phyloP scores from a whole-genome alignment of 2,329 filamentous ascomycete genomes.

The Aspergillus ochraceus region DNA sequence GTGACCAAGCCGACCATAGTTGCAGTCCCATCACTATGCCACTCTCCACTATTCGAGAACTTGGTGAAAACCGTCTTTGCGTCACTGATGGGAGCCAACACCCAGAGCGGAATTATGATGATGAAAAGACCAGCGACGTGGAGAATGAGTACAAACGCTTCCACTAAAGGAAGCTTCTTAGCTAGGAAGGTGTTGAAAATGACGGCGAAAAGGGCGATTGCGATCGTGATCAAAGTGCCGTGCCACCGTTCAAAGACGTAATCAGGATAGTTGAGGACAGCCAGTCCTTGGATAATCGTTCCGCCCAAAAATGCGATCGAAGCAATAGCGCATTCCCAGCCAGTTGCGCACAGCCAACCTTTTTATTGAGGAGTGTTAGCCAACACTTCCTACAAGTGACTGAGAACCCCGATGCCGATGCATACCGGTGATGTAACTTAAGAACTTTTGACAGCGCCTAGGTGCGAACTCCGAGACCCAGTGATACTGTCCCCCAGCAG shows the following conservation, averaged over 20 bases:
- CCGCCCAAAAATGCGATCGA: slow-evolving; percentile 48
- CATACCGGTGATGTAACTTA: slow-evolving; percentile 48
- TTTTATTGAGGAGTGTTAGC: neutral
- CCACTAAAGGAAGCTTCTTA: slow-evolving; percentile 39
- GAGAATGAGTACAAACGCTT: slow-evolving; percentile 42
- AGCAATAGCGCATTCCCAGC: slow-evolving; percentile 49
- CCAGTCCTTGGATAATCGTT: slow-evolving; percentile 47
- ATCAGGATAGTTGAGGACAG: slow-evolving; percentile 45
- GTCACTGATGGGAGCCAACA: slow-evolving; percentile 39
- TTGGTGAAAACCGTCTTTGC: slow-evolving; percentile 40
- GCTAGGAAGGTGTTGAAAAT: slow-evolving; percentile 46
- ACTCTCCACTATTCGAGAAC: slow-evolving; percentile 45
- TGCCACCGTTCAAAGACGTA: slow-evolving; percentile 48
- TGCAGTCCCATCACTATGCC: slow-evolving; percentile 38
- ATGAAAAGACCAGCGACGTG: slow-evolving; percentile 46
- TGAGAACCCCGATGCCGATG: neutral
- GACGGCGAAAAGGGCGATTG: slow-evolving; percentile 40
- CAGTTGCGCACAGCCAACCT: slow-evolving; percentile 46
- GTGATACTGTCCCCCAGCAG: slow-evolving; percentile 42
- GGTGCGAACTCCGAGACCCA: slow-evolving; percentile 51
- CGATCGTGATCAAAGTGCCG: slow-evolving; percentile 45
- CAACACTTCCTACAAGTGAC: neutral
- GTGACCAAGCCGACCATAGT: slow-evolving; percentile 42
- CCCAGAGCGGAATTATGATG: slow-evolving; percentile 46
- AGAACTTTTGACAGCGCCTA: slow-evolving; percentile 38